Conservation (phyloP, 1,139 yeast genomes). For the Arxiozyma telluris region DNA sequence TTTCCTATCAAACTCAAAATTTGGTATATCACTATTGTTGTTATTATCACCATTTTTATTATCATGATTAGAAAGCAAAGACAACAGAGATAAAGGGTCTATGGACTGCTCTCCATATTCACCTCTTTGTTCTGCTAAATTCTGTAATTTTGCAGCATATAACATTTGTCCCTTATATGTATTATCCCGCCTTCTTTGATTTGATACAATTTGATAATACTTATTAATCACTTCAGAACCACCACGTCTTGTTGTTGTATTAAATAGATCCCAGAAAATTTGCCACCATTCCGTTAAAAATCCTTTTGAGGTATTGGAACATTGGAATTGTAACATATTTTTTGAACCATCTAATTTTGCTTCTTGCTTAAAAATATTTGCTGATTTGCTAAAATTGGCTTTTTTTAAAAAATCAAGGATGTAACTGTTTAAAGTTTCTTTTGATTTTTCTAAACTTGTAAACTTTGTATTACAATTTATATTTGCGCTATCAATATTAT, state of each 20-base stretch:
- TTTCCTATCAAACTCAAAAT: not conserved
- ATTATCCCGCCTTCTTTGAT: slow-evolving; percentile 55
- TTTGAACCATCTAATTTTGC: slow-evolving; percentile 38
- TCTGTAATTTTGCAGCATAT: slow-evolving; percentile 34
- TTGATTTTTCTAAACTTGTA: not conserved
- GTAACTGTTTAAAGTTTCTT: slow-evolving; percentile 47
- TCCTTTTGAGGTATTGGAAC: slow-evolving; percentile 68
- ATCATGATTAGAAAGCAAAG: not conserved
- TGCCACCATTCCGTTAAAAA: slow-evolving; percentile 94
- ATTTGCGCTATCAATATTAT: not conserved
- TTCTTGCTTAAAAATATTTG: slow-evolving; percentile 62
- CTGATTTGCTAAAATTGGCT: slow-evolving; percentile 62
- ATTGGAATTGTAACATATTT: slow-evolving; percentile 4
- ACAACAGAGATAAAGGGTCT: slow-evolving; percentile 13
- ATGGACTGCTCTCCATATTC: slow-evolving; percentile 18
- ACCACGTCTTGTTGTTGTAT: slow-evolving; percentile 62
- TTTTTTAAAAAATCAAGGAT: slow-evolving; percentile 80
- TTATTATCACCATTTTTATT: too few relatives aligned
- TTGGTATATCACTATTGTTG: not conserved
- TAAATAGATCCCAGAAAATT: slow-evolving; percentile 88
- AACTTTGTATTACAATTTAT: not conserved
- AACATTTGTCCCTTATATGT: slow-evolving; percentile 38
- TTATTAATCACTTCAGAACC: slow-evolving; percentile 58
- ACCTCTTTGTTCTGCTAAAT: slow-evolving; percentile 25
- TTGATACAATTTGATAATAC: slow-evolving; percentile 60